Conservation (phyloP, 345 rosid species). For the Rhizophora apiculata region DNA sequence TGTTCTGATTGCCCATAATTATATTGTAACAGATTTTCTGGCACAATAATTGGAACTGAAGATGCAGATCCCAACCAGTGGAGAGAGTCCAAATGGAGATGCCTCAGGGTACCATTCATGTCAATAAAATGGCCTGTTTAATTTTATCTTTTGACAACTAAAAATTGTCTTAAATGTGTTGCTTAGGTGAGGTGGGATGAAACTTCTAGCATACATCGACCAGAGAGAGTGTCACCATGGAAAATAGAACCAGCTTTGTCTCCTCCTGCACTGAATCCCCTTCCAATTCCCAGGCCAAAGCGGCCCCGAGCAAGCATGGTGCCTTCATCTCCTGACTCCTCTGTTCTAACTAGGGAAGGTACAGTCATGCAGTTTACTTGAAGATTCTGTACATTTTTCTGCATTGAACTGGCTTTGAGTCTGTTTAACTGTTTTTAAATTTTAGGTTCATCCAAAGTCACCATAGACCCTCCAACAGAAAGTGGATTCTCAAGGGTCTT, state of each 20-base stretch:
- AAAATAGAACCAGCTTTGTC: conserved; percentile 43
- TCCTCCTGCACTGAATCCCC: conserved; percentile 40
- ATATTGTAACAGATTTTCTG: conserved; percentile 36
- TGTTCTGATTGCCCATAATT: not conserved
- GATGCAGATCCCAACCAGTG: conserved; percentile 45
- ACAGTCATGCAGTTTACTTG: not conserved
- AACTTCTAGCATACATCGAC: conserved; percentile 36
- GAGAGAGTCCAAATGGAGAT: conserved; percentile 62
- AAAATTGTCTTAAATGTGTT: not conserved
- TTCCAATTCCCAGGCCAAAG: conserved; percentile 38
- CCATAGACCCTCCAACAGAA: conserved; percentile 32
- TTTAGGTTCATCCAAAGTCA: conserved; percentile 41
- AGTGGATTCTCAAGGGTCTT: conserved; percentile 45
- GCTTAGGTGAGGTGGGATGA: conserved; percentile 59
- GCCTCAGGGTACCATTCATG: conserved; percentile 40
- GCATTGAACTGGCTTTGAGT: not conserved
- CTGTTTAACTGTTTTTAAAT: not conserved
- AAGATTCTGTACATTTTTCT: not conserved
- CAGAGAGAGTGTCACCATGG: conserved; percentile 61
- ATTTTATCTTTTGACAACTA: not conserved
- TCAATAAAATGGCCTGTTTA: not conserved
- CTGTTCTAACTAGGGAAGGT: conserved; percentile 46
- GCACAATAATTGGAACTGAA: conserved; percentile 55
- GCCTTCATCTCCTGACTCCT: conserved; percentile 35
- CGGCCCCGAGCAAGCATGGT: conserved; percentile 39